A percentile compares a stretch with the other conserved stretches of the same genome.
Conservation (phyloP, 371 early-diverging fungal genomes). For the Mortierella polycephala region DNA sequence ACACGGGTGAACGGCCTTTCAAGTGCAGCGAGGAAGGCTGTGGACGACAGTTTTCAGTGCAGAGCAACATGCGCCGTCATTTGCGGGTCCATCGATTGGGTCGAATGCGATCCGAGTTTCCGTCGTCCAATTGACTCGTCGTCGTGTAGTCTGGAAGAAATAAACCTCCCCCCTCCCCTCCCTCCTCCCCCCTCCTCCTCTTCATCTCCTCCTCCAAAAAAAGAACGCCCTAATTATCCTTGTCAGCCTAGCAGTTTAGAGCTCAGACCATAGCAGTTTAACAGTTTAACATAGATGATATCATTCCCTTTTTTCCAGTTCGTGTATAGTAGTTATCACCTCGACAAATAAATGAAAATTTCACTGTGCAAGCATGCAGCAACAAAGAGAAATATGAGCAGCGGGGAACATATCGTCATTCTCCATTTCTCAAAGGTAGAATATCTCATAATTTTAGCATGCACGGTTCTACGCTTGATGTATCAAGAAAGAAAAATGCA, state of each 20-base stretch:
- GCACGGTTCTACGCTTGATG: background rate
- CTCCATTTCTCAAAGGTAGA: too few species aligned
- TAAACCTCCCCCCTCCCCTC: background rate
- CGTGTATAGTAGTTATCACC: too few species aligned
- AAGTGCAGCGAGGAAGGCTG: constrained; percentile 73
- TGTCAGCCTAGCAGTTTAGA: background rate
- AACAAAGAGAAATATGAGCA: too few species aligned
- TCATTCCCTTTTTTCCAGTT: too few species aligned
- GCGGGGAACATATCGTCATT: too few species aligned
- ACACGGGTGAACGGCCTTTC: constrained; percentile 85
- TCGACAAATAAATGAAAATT: too few species aligned
- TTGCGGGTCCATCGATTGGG: constrained; percentile 59
- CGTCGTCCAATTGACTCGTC: background rate
- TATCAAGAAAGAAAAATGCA: background rate
- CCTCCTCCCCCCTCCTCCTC: too few species aligned
- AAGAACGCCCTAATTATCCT: background rate
- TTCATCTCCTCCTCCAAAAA: background rate
- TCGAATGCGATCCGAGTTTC: constrained; percentile 25
- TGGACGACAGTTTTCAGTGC: constrained; percentile 77
- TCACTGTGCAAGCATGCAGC: too few species aligned
- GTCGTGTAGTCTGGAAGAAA: background rate
- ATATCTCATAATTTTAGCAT: too few species aligned
- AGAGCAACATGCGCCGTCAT: constrained; percentile 83
- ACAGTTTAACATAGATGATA: too few species aligned
- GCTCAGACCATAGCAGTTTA: background rate